These are phyloP conservation scores for Yamadazyma akitaensis DNA, from an alignment of 805 yeast genomes.

Conservation along the genomic window DNA sequence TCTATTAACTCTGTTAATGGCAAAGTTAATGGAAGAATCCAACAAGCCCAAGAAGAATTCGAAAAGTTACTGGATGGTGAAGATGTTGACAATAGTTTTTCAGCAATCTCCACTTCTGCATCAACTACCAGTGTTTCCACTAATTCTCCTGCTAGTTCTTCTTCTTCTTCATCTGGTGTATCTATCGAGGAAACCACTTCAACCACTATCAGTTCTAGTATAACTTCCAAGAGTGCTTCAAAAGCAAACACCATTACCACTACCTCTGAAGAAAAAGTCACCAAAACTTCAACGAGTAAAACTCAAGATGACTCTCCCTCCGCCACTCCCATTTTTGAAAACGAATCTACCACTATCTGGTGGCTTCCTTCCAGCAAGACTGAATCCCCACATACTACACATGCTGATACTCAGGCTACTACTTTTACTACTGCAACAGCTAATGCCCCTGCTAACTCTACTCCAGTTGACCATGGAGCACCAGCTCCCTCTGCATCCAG, in stretches of 20 bases:
- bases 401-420: conserved; percentile 1
- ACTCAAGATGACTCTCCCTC: neutral
- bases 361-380: conserved; percentile 6
- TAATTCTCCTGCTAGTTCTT: conserved; percentile 1
- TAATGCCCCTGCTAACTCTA: neutral
- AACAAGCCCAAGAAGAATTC: conserved; percentile 36
- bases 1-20: conserved; percentile 60
- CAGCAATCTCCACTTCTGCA: neutral
- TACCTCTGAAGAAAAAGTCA: neutral
- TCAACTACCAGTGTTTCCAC: conserved; percentile 2
- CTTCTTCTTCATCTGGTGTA: conserved; percentile 2
- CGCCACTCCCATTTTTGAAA: neutral
- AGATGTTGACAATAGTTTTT: conserved; percentile 11
- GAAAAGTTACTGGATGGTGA: conserved; percentile 32
- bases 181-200: neutral
- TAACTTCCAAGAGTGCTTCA: neutral
- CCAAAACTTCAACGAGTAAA: neutral
- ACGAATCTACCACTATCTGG: conserved; percentile 4
- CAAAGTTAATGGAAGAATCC: conserved; percentile 55
- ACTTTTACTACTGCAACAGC: neutral
- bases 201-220: conserved; percentile 2
- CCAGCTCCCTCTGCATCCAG: neutral
- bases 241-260: neutral
- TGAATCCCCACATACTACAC: neutral
- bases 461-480: neutral